phyloP scores from a whole-genome alignment of 208 protist genomes.

The Trypanosoma rangeli region DNA sequence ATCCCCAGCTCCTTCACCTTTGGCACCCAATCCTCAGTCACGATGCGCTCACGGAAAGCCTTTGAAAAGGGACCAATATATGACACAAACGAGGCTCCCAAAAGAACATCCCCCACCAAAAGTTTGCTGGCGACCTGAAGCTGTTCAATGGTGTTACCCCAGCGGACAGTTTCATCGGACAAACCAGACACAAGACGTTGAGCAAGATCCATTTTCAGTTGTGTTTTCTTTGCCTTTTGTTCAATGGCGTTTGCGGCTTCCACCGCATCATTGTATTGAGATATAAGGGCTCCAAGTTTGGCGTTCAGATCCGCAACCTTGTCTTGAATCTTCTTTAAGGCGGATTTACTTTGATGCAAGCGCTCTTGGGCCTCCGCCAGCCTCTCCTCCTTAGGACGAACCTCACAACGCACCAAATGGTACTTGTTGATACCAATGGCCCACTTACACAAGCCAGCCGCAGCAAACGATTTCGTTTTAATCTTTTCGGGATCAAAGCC shows the following conservation, averaged over 20 bases:
- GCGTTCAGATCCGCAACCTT: conserved; percentile 94
- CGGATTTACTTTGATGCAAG: conserved; percentile 78
- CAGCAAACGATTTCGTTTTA: conserved; percentile 93
- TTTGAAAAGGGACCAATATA: conserved; percentile 99
- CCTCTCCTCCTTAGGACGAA: conserved; percentile 96
- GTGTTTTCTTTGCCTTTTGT: conserved; percentile 92
- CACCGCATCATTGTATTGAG: conserved; percentile 94
- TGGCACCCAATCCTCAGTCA: conserved; percentile 93
- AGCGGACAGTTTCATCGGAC: conserved; percentile 96
- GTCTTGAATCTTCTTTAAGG: conserved; percentile 94
- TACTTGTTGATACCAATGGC: conserved; percentile 96
- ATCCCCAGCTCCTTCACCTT: conserved; percentile 90
- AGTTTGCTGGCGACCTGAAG: conserved; percentile 89
- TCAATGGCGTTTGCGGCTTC: conserved; percentile 93
- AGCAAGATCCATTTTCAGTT: conserved; percentile 93
- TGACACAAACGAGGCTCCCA: conserved; percentile 96
- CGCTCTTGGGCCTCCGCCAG: conserved; percentile 92
- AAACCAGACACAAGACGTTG: conserved; percentile 96
- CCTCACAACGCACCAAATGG: conserved; percentile 96
- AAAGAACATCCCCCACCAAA: conserved; percentile 97
- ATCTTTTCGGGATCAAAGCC: conserved; percentile 92
- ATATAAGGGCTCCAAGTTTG: conserved; percentile 92
- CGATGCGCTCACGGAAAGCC: conserved; percentile 92
- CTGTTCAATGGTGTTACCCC: conserved; percentile 93
- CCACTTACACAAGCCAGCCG: conserved; percentile 97